Base-by-base conservation (phyloP, 345 rosid species). In the Murraya koenigii region DNA sequence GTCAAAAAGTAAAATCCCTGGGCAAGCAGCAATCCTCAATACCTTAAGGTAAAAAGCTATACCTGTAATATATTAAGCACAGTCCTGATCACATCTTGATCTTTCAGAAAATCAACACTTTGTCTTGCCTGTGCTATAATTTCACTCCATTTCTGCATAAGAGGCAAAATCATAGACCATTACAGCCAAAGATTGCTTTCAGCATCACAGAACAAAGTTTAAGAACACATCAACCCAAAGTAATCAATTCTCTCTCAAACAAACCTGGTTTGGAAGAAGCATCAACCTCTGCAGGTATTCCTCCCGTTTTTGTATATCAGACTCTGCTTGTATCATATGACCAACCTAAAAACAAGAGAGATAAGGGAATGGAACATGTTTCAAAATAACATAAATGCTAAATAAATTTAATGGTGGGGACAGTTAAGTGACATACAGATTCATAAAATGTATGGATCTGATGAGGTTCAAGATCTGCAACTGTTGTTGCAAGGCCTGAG, bases 381-480 rank as follows among this genome's bases (percentile, higher is more conserved):
- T 7, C 10, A 39, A 33, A 63, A 66, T 25, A 35, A 7, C 64
- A 22, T 30, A 72, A 62, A 66, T 66, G 54, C 59, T 67, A 32
- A 35, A 61, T 54, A 36, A 33, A 72, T 30, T 69, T 33, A 66
- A 77, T 65, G 17, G n/a, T 66, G 10, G 25, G 44, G 30, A 56
- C 44, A 64, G 52, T 54, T 64, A 52, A 74, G 82, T 17, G 64
- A 58, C 89, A 59, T 92, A 97, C 99, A 71, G 99, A 90, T 88
- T 97, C 99, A 86, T 97, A 97, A 82, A 97, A 97, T 9, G 94
- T 87, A 85, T 97, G 99, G 82, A 97, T 97, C 82, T 97, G 98
- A 78, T 97, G 98, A 82, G 98, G 97, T 89, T 94, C 98, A 60
- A 97, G 99, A 88, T 97, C 99, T 79, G 88, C 86, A 71, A 97